Evolutionary conservation across 495 filamentous ascomycete genomes (phyloP).

Genomic region (Annulohypoxylon maeteangense): DNA sequence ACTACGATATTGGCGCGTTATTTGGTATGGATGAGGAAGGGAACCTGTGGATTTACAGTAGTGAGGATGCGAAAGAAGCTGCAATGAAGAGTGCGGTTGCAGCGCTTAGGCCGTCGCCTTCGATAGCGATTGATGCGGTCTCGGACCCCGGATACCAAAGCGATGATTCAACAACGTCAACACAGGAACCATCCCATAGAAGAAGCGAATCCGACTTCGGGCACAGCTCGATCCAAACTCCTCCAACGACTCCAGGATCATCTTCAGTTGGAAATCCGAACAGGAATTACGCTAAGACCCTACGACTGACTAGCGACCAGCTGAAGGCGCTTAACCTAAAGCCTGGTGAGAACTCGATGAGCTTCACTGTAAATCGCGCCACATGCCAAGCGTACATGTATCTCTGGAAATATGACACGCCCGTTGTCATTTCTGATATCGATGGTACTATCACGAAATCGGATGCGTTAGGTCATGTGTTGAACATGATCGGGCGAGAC

Average conservation of each 20-base stretch:
- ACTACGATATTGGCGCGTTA: constrained; percentile 94
- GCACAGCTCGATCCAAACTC: constrained; percentile 73
- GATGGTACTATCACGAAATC: constrained; percentile 99
- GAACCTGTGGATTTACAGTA: constrained; percentile 98
- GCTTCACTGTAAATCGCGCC: constrained; percentile 94
- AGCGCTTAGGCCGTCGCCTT: constrained; percentile 58
- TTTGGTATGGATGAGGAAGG: constrained; percentile 95
- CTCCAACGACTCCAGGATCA: constrained; percentile 78
- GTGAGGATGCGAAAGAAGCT: constrained; percentile 90
- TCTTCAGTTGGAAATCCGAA: constrained; percentile 71
- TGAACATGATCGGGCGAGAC: constrained; percentile 97
- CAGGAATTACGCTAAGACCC: constrained; percentile 93
- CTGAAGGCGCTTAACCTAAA: constrained; percentile 87
- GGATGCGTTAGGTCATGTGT: constrained; percentile 94
- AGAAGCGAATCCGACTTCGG: constrained; percentile 76
- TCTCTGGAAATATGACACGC: constrained; percentile 86
- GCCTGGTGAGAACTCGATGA: constrained; percentile 87
- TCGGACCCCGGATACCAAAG: constrained; percentile 96
- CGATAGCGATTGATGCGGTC: constrained; percentile 73
- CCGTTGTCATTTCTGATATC: constrained; percentile 97
- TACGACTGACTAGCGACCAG: constrained; percentile 96
- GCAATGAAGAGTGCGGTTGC: constrained; percentile 63
- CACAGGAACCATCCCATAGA: constrained; percentile 51
- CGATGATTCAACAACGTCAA: constrained; percentile 62
- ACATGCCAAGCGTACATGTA: constrained; percentile 94